Evolutionary conservation across 257 asterid species (phyloP).

Genomic region (Solanum gandarillasii): DNA sequence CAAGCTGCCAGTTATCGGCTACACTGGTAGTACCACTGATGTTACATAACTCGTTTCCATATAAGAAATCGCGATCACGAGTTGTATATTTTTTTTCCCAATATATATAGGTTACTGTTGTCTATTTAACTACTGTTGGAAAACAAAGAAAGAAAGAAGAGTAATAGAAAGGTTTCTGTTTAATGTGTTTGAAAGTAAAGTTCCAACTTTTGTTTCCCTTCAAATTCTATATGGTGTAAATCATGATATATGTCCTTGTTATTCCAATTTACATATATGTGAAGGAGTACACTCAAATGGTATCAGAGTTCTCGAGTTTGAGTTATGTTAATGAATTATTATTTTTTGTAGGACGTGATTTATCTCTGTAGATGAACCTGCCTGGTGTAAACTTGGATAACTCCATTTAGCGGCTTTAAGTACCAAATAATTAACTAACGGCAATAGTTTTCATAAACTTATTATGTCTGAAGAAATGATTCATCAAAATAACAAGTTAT

Average conservation of each 20-base stretch:
- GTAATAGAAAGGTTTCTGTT: background rate
- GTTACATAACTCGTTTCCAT: background rate
- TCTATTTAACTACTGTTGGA: background rate
- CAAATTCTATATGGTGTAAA: background rate
- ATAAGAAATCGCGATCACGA: background rate
- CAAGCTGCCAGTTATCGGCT: slow-evolving; percentile 80
- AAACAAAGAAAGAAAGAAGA: background rate
- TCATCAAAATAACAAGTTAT: background rate
- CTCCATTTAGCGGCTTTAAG: background rate
- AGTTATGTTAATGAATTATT: background rate
- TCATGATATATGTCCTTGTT: background rate
- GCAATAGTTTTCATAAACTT: too few relatives aligned
- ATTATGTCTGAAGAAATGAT: background rate
- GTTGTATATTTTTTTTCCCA: background rate
- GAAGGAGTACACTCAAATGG: background rate
- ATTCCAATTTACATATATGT: background rate
- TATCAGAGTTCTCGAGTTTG: background rate
- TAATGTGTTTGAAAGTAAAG: background rate
- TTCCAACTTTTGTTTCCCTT: background rate
- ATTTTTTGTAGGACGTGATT: too few relatives aligned
- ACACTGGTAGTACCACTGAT: slow-evolving; percentile 53
- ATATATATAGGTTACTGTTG: background rate
- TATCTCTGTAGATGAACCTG: background rate
- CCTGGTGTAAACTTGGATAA: too few relatives aligned
- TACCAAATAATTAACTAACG: background rate